Conservation (phyloP, 2,329 filamentous ascomycete species). For the Intubia oerlemansii region DNA sequence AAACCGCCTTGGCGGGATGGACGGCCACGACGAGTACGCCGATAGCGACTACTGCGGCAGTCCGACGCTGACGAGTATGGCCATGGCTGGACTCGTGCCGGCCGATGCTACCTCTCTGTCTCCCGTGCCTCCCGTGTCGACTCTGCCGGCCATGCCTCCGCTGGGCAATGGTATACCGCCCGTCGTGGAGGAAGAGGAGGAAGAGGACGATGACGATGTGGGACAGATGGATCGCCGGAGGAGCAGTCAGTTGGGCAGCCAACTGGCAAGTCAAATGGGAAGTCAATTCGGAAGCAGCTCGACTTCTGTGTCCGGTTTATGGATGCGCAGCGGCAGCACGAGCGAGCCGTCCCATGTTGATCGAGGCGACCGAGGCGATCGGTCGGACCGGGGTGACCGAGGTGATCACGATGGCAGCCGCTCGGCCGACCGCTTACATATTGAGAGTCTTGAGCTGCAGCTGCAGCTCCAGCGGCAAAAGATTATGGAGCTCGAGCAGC, state of each 20-base stretch:
- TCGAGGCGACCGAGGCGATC: too few relatives aligned
- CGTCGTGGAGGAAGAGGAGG: conserved; percentile 18
- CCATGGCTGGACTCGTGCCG: conserved; percentile 9
- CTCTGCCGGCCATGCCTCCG: conserved; percentile 6
- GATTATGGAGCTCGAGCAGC: neutral
- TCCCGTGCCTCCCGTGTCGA: neutral
- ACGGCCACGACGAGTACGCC: conserved; percentile 18
- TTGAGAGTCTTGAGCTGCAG: conserved; percentile 1
- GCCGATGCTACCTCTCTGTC: too few relatives aligned
- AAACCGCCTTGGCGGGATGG: too few relatives aligned
- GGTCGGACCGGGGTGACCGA: too few relatives aligned
- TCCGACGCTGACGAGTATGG: conserved; percentile 22
- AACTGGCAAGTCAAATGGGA: too few relatives aligned
- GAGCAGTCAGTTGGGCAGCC: too few relatives aligned
- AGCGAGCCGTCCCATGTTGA: too few relatives aligned
- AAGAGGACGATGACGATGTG: conserved; percentile 2
- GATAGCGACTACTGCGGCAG: conserved; percentile 25
- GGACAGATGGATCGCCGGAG: too few relatives aligned
- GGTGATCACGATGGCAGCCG: too few relatives aligned
- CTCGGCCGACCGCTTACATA: too few relatives aligned
- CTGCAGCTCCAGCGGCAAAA: conserved; percentile 3
- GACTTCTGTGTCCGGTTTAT: conserved; percentile 10
- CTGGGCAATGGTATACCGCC: conserved; percentile 10
- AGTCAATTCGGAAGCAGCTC: conserved; percentile 4
- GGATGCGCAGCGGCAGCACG: conserved; percentile 6